Base-by-base conservation (phyloP, 306 rosid genomes). In the Dicorynia guianensis region DNA sequence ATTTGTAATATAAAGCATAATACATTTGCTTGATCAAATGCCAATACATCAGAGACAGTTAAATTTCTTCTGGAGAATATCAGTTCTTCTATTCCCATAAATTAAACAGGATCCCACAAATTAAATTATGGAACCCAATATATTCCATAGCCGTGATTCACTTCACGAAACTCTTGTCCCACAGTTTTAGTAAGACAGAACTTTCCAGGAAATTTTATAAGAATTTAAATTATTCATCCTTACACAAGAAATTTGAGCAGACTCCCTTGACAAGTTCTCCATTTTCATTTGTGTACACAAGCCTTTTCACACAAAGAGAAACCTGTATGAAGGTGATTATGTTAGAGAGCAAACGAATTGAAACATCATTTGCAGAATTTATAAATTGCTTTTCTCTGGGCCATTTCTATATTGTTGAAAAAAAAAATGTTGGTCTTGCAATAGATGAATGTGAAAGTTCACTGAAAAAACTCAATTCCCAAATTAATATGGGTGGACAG, bases 241-340 rank as follows among this genome's bases (percentile, higher is more conserved):
- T 85, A 95, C 98, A 92, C 87, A 95, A 87, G 79, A 89, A 95
- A 83, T 95, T 95, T 11, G 98, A 95, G 81, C 98, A 95, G 53
- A 95, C 98, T 76, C 98, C 98, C 66, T 92, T 95, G 52, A 95
- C 92, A 82, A 92, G 46, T 76, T 94, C 98, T 74, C 98, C 97
- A 19, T 77, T 76, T 3, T 95, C 98, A 63, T 94, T 91, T 69
- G 96, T 94, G 90, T 94, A 91, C 57, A 91, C 97, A 17, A 94
- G 91, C 72, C 98, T 79, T 80, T 94, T 94, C 85, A 94, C 98
- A 52, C 98, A 94, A 10, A 91, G 91, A 38, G 98, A 94, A 80
- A 94, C 98, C 98, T 94, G 90, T n/a, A 63, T 57, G 74, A 69
- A 53, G 25, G 54, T 17, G 69, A 71, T 74, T 67, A 72, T 13